phyloP scores from a whole-genome alignment of 2,329 filamentous ascomycete genomes.

The Fusarium goolgardi region DNA sequence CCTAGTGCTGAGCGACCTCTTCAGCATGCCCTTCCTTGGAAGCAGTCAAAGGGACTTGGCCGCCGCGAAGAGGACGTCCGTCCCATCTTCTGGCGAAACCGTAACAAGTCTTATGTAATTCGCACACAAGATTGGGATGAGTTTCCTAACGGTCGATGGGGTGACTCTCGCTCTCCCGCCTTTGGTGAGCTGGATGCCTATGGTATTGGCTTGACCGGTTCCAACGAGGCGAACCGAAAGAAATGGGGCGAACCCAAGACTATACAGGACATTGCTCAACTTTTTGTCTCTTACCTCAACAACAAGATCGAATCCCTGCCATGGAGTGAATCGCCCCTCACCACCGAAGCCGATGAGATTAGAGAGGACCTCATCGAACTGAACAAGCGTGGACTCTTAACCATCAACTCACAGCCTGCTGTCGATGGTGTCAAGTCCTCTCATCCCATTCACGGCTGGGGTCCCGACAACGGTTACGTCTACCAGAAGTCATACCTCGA shows the following conservation, averaged over 20 bases:
- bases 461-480: conserved; percentile 92
- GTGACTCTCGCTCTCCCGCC: conserved; percentile 93
- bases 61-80: conserved; percentile 94
- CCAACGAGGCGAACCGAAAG: conserved; percentile 95
- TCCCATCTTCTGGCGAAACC: conserved; percentile 98
- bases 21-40: conserved; percentile 94
- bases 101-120: conserved; percentile 93
- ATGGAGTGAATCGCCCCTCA: conserved; percentile 93
- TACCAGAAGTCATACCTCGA: conserved; percentile 99
- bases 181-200: conserved; percentile 97
- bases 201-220: conserved; percentile 91
- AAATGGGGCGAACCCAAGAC: conserved; percentile 90
- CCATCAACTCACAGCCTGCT: conserved; percentile 97
- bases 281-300: conserved; percentile 88
- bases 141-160: conserved; percentile 98
- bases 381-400: conserved; percentile 88
- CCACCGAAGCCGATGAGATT: conserved; percentile 82
- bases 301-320: conserved; percentile 85
- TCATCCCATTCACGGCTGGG: conserved; percentile 91
- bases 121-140: conserved; percentile 99
- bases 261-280: conserved; percentile 80
- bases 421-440: conserved; percentile 91
- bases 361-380: conserved; percentile 80
- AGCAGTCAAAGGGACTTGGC: conserved; percentile 89
- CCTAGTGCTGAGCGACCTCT: conserved; percentile 82